Evolutionary conservation across 176 grass and related monocot species (phyloP).

Genomic region (Aegilops speltoides): DNA sequence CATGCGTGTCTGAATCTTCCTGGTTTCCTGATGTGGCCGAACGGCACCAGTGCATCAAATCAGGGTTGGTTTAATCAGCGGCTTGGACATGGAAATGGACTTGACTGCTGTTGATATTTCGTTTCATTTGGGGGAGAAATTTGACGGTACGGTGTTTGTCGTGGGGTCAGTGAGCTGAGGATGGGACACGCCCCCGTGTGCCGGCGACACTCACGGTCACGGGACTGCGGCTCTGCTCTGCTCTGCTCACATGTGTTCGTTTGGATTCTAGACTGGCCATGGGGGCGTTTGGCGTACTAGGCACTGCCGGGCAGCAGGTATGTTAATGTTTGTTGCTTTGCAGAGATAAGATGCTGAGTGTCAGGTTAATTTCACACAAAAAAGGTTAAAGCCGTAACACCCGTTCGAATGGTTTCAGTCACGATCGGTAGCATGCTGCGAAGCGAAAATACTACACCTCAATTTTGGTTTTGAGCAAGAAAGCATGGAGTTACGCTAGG

Average conservation of each 20-base stretch:
- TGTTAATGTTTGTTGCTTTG: background rate
- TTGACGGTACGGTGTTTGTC: conserved; percentile 12
- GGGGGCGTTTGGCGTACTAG: background rate
- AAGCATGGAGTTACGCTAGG: too few species aligned
- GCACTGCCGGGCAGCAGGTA: background rate
- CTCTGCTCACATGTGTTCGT: background rate
- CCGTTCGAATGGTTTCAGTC: too few species aligned
- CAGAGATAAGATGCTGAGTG: background rate
- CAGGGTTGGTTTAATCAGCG: background rate
- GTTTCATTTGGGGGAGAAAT: background rate
- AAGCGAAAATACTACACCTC: too few species aligned
- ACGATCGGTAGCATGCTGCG: too few species aligned
- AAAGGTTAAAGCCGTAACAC: too few species aligned
- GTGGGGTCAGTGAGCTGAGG: background rate
- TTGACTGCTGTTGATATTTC: background rate
- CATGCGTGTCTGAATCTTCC: background rate
- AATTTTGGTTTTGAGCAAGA: too few species aligned
- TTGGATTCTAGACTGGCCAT: background rate
- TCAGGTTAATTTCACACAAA: background rate
- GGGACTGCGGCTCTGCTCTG: background rate
- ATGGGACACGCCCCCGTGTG: background rate
- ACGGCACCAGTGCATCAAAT: background rate
- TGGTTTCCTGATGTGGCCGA: background rate
- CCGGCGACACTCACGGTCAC: conserved; percentile 19
- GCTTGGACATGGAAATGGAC: background rate